Conservation (phyloP, 225 moss, liverwort and hornwort genomes). For the Pseudisothecium myosuroides region DNA sequence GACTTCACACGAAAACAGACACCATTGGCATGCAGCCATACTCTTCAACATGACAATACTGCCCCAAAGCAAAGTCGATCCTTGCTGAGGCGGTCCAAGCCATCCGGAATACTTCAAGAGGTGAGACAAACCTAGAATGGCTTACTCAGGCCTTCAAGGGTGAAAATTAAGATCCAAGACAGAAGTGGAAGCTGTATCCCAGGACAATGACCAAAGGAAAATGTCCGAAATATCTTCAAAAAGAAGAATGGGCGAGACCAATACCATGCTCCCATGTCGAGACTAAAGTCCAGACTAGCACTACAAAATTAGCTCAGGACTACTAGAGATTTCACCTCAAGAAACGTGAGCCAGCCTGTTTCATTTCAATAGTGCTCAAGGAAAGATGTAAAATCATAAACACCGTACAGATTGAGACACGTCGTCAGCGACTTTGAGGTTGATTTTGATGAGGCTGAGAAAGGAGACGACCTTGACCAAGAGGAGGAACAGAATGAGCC, state of each 20-base stretch:
- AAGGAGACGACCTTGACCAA: constrained; percentile 57
- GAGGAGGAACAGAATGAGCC: constrained; percentile 64
- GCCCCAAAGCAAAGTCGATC: neutral
- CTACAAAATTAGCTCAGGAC: neutral
- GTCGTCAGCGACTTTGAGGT: constrained; percentile 57
- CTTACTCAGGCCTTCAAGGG: neutral
- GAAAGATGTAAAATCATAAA: neutral
- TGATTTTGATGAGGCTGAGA: constrained; percentile 64
- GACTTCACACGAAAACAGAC: neutral
- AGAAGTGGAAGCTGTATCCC: neutral
- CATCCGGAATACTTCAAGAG: neutral
- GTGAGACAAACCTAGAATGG: neutral
- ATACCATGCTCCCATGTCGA: neutral
- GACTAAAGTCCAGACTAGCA: neutral
- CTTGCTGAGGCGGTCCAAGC: neutral
- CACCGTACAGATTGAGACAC: neutral
- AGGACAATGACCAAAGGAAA: neutral
- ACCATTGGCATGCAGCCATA: neutral
- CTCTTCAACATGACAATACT: neutral
- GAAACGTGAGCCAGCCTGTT: neutral
- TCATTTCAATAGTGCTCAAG: neutral
- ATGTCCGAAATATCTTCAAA: neutral
- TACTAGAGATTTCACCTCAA: neutral
- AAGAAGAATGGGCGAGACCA: neutral
- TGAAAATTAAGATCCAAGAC: neutral